Evolutionary conservation across 2,329 filamentous ascomycete genomes (phyloP), one percentile per base, ranked within the genome.

Genomic region (Alternaria tenuissima): DNA sequence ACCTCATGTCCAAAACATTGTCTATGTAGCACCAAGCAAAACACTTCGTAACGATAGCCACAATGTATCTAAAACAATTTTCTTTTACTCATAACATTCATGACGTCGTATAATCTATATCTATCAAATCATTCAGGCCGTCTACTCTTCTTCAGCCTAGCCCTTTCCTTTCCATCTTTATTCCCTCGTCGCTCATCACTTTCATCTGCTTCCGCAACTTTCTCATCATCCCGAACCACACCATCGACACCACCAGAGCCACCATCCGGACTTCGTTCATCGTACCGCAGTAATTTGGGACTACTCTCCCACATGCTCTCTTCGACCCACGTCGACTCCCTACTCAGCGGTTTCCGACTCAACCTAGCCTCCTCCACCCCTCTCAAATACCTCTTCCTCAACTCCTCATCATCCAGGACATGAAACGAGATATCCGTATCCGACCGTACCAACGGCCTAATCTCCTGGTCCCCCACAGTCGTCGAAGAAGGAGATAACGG

Each of bases 271-370:
- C 8, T 1, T 8, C 43, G 11, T 7, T 3, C 3, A 1, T 34
- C 44, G 44, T 9, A 4, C 4, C 4, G 7, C 1, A 11, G 39
- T 16, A 24, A n/a, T 2, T 1, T 24, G 3, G 5, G 46, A 26
- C 34, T 22, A 0, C 20, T 3, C 1, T 49, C 9, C 30, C 46
- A 49, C 20, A 49, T 4, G 1, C 20, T 30, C 14, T 49, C 16
- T 8, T 24, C 46, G 0, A n/a, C 14, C 22, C 32, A 36, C 7
- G 32, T 49, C 3, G 46, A 30, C 20, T 49, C 46, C 8, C 44
- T 16, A 43, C 42, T 47, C 3, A 53, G 22, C 43, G 52, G 52
- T n/a, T 55, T 55, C 1, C 52, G 32, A 16, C 42, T 55, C 16
- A 55, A 28, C 16, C 20, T 20, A 0, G 42, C 52, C n/a, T 55